These are phyloP conservation scores for Fistulina hepatica DNA, from an alignment of 1,284 basidiomycete genomes.

Conservation along the genomic window DNA sequence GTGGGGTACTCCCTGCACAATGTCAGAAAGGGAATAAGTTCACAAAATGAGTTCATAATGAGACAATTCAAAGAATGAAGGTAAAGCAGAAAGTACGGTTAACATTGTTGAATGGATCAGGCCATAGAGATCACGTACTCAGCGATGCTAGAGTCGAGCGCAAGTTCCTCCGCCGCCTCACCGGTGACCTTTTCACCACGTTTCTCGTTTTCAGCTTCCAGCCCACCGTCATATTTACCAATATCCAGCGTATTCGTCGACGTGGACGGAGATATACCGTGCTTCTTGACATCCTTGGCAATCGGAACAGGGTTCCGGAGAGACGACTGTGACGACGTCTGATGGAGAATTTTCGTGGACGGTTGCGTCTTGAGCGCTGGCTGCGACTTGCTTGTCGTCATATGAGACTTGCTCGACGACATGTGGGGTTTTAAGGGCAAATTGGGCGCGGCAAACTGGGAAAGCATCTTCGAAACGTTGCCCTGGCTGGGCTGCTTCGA, in stretches of 20 bases:
- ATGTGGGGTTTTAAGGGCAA: conserved; percentile 26
- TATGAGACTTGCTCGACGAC: too few species aligned
- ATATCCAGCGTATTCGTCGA: conserved; percentile 43
- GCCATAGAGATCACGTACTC: conserved; percentile 39
- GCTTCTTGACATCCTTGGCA: not conserved
- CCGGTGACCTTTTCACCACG: conserved; percentile 52
- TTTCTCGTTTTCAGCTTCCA: conserved; percentile 70
- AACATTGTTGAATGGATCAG: not conserved
- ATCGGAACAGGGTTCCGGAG: not conserved
- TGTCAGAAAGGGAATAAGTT: conserved; percentile 1
- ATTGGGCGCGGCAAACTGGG: conserved; percentile 49
- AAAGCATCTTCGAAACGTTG: conserved; percentile 53
- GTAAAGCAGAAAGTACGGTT: conserved; percentile 6
- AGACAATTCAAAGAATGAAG: not conserved
- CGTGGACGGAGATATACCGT: not conserved
- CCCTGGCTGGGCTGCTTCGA: conserved; percentile 42
- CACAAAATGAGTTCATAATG: not conserved
- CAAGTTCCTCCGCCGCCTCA: conserved; percentile 65
- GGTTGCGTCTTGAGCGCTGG: too few species aligned
- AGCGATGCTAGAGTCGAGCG: conserved; percentile 64
- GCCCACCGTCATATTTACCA: conserved; percentile 78
- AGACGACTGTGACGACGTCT: not conserved
- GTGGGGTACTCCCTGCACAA: conserved; percentile 49
- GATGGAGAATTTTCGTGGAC: too few species aligned
- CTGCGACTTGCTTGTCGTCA: not conserved